Percentiles rank a stretch among this genome's conserved stretches.
Conservation (phyloP, 23 red algal genomes). For the Cyanidioschyzon merolae region DNA sequence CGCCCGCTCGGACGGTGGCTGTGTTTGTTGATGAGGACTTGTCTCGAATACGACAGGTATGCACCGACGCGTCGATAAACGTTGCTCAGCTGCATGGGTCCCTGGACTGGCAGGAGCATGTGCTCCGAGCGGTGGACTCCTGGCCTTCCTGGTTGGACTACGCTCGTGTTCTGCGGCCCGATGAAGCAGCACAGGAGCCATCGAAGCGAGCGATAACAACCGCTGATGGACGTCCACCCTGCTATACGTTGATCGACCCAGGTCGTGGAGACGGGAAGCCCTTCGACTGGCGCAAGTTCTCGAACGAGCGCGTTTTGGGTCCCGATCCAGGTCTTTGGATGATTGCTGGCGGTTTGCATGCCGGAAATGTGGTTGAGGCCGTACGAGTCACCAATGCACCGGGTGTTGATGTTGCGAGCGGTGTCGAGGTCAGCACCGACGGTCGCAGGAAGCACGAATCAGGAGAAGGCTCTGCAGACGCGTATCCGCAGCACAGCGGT, state of each 20-base stretch:
- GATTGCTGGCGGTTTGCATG: slow-evolving; percentile 50
- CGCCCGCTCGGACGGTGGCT: slow-evolving; percentile 20
- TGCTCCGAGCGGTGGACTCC: background rate
- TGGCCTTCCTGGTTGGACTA: background rate
- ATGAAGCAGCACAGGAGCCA: slow-evolving; percentile 15
- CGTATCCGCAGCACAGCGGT: no score
- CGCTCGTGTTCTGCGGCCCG: slow-evolving; percentile 26
- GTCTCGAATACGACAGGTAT: slow-evolving; percentile 14
- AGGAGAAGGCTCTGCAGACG: no score
- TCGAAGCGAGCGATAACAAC: slow-evolving; percentile 9
- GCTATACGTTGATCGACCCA: slow-evolving; percentile 39
- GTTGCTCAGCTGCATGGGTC: slow-evolving; percentile 46
- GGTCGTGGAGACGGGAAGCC: slow-evolving; percentile 50
- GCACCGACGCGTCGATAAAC: slow-evolving; percentile 19
- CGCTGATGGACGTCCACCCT: background rate
- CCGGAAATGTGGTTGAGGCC: slow-evolving; percentile 47
- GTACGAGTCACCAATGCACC: slow-evolving; percentile 23
- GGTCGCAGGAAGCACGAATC: no score
- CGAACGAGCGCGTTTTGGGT: slow-evolving; percentile 6
- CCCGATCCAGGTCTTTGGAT: slow-evolving; percentile 24
- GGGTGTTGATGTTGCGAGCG: slow-evolving; percentile 67
- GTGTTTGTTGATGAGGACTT: slow-evolving; percentile 57
- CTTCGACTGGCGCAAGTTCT: slow-evolving; percentile 47
- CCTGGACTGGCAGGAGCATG: background rate
- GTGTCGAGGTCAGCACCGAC: slow-evolving; percentile 19